A percentile compares a stretch with the other conserved stretches of the same genome.
These are phyloP conservation scores for Yamadazyma laniorum DNA, from an alignment of 805 yeast species.

Conservation along the genomic window DNA sequence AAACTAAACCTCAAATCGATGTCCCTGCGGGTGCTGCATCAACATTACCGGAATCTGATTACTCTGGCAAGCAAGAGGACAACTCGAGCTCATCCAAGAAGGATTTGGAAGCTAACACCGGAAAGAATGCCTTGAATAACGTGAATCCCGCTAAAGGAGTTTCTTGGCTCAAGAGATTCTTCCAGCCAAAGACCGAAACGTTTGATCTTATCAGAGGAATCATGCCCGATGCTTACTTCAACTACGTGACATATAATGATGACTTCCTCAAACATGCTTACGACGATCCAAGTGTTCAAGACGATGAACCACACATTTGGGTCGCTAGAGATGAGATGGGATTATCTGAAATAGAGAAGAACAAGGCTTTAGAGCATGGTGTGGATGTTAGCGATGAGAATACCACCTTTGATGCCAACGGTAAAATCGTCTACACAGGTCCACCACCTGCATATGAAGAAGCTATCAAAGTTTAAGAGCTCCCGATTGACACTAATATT, in stretches of 20 bases:
- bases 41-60: slow-evolving; percentile 8
- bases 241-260: slow-evolving; percentile 40
- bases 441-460: slow-evolving; percentile 71
- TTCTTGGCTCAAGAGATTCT: slow-evolving; percentile 38
- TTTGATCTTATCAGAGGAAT: slow-evolving; percentile 44
- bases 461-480: slow-evolving; percentile 33
- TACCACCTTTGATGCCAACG: slow-evolving; percentile 60
- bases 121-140: slow-evolving; percentile 3
- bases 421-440: slow-evolving; percentile 50
- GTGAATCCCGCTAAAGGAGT: slow-evolving; percentile 21
- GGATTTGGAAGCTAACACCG: slow-evolving; percentile 6
- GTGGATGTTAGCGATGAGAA: slow-evolving; percentile 57
- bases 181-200: slow-evolving; percentile 47
- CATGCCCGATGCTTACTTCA: slow-evolving; percentile 43
- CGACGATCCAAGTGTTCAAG: slow-evolving; percentile 56
- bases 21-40: slow-evolving; percentile 17
- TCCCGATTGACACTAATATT: no score
- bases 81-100: slow-evolving; percentile 10
- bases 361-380: slow-evolving; percentile 51
- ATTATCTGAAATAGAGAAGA: slow-evolving; percentile 57
- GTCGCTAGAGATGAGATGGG: slow-evolving; percentile 68
- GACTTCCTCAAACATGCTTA: slow-evolving; percentile 45
- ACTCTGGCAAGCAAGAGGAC: slow-evolving; percentile 13
- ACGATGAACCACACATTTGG: slow-evolving; percentile 65
- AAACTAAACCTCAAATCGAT: slow-evolving; percentile 17